phyloP scores from a whole-genome alignment of 140 eudicot species.

The Oenanthe javanica region DNA sequence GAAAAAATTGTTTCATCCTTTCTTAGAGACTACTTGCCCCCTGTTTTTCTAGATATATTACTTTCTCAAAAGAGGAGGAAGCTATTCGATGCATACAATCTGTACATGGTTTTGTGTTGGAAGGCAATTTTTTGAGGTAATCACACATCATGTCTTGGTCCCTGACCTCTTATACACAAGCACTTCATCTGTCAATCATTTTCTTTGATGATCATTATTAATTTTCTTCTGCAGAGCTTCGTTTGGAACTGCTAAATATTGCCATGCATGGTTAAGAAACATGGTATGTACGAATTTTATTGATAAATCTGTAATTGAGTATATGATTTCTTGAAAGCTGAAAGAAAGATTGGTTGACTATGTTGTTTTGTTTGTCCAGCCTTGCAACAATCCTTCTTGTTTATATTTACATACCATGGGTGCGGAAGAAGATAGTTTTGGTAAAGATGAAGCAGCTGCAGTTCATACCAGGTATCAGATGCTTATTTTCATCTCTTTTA shows the following conservation, averaged over 20 bases:
- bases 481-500: not conserved
- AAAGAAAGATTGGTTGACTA: constrained; percentile 8
- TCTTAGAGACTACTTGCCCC: not conserved
- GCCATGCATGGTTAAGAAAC: constrained; percentile 89
- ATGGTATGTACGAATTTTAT: constrained; percentile 32
- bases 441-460: constrained; percentile 91
- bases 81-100: constrained; percentile 82
- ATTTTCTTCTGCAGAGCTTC: constrained; percentile 57
- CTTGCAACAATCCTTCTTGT: constrained; percentile 83
- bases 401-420: constrained; percentile 78
- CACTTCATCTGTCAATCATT: not conserved
- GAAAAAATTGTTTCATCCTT: not conserved
- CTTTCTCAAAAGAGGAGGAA: constrained; percentile 87
- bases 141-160: constrained; percentile 9
- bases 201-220: constrained; percentile 11
- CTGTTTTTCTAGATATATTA: constrained; percentile 48
- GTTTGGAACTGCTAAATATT: constrained; percentile 91
- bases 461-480: constrained; percentile 69
- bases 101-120: constrained; percentile 78
- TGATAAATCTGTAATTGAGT: not conserved
- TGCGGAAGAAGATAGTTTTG: constrained; percentile 88
- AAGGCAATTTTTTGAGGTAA: constrained; percentile 78
- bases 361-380: constrained; percentile 32
- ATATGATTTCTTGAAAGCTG: not conserved
- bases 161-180: constrained; percentile 9